Conservation (phyloP, 345 rosid species). For the Xanthoceras sorbifolium region DNA sequence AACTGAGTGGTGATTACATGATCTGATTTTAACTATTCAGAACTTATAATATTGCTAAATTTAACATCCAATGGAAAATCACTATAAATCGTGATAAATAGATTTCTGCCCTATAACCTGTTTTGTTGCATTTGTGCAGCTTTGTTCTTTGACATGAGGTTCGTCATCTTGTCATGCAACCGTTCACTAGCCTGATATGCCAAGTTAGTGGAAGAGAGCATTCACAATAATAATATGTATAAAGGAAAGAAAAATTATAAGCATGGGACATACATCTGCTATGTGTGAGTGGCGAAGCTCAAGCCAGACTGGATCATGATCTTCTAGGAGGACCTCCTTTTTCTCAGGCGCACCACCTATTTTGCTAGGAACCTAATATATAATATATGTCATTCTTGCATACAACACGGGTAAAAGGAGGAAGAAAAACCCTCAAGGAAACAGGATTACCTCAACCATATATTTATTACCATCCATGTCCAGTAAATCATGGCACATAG, state of each 20-base stretch:
- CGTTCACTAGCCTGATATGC: constrained; percentile 85
- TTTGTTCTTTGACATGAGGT: constrained; percentile 79
- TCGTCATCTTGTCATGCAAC: constrained; percentile 87
- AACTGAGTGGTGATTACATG: neutral
- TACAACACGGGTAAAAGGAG: neutral
- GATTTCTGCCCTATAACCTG: constrained; percentile 37
- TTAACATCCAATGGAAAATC: constrained; percentile 6
- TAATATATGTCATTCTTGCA: constrained; percentile 13
- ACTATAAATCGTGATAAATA: neutral
- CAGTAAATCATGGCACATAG: constrained; percentile 96
- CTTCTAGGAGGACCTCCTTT: constrained; percentile 82
- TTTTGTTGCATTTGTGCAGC: constrained; percentile 81
- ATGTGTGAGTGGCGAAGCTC: constrained; percentile 93
- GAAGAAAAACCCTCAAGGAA: neutral
- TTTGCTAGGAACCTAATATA: constrained; percentile 73
- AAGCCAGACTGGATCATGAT: constrained; percentile 87
- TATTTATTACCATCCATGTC: constrained; percentile 89
- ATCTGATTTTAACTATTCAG: neutral
- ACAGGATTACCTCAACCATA: constrained; percentile 57
- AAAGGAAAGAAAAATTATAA: constrained; percentile 22
- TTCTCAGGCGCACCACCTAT: constrained; percentile 64
- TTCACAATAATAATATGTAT: constrained; percentile 14
- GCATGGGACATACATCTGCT: constrained; percentile 68
- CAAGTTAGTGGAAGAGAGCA: constrained; percentile 19
- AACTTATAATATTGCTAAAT: constrained; percentile 10